Evolutionary conservation across 75 land plant species (phyloP).

Genomic region (Cunninghamia lanceolata): DNA sequence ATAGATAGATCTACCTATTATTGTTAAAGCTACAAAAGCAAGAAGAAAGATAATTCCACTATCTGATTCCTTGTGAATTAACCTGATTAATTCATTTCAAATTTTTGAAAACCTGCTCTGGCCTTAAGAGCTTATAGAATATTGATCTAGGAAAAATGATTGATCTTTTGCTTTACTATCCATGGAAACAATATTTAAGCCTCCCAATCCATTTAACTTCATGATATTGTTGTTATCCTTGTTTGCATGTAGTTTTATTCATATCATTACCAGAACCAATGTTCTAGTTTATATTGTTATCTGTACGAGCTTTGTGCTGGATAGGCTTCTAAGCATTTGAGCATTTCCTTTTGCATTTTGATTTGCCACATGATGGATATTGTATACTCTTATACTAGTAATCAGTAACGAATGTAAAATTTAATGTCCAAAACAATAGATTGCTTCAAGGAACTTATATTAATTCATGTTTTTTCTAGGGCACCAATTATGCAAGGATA

Average conservation of each 20-base stretch:
- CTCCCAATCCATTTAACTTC: background rate
- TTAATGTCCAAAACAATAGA: background rate
- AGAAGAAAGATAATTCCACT: background rate
- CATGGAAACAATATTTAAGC: background rate
- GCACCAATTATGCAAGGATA: slow-evolving; percentile 88
- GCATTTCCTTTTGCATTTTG: background rate
- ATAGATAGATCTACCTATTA: background rate
- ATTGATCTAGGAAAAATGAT: background rate
- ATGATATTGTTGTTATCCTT: background rate
- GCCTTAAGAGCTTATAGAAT: background rate
- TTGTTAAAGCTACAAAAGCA: background rate
- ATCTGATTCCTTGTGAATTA: background rate
- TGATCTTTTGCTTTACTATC: background rate
- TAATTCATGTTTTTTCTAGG: slow-evolving; percentile 29
- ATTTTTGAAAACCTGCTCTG: background rate
- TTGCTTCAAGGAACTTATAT: background rate
- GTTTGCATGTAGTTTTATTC: background rate
- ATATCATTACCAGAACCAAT: background rate
- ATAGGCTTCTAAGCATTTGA: background rate
- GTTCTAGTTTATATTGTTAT: background rate
- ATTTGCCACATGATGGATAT: background rate
- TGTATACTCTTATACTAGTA: background rate
- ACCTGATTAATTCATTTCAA: background rate
- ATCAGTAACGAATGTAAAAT: background rate
- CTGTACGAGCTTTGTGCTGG: background rate